phyloP scores from a whole-genome alignment of 164 flowering plant genomes.

The Hamamelis virginiana region DNA sequence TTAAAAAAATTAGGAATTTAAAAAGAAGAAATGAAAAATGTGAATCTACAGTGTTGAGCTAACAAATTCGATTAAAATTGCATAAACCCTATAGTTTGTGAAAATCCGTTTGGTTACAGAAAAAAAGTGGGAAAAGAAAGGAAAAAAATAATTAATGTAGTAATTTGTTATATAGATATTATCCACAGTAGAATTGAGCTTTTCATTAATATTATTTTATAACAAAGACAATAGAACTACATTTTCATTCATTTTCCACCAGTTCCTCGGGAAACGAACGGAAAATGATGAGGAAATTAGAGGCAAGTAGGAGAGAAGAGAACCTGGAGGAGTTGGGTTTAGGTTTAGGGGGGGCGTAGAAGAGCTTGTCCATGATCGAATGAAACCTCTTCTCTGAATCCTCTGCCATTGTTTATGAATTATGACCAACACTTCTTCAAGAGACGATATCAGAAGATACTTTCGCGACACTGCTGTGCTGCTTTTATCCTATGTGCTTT shows the following conservation, averaged over 20 bases:
- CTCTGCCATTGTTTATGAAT: slow-evolving; percentile 37
- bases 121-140: background rate
- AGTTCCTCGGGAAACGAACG: background rate
- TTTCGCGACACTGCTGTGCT: background rate
- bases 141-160: background rate
- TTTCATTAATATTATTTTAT: too few species aligned
- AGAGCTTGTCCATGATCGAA: slow-evolving; percentile 74
- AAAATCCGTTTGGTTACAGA: background rate
- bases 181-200: too few species aligned
- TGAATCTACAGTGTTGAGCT: too few species aligned
- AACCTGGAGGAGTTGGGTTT: slow-evolving; percentile 32
- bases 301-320: background rate
- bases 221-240: too few species aligned
- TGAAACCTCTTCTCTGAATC: slow-evolving; percentile 67
- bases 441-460: too few species aligned
- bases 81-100: background rate
- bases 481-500: too few species aligned
- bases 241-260: too few species aligned
- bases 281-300: background rate
- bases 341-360: slow-evolving; percentile 42
- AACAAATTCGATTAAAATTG: background rate
- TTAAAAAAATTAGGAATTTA: background rate
- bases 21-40: too few species aligned
- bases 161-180: too few species aligned
- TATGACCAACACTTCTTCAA: too few species aligned